phyloP scores from a whole-genome alignment of 495 filamentous ascomycete species.

The Hypoxylon fragiforme region DNA sequence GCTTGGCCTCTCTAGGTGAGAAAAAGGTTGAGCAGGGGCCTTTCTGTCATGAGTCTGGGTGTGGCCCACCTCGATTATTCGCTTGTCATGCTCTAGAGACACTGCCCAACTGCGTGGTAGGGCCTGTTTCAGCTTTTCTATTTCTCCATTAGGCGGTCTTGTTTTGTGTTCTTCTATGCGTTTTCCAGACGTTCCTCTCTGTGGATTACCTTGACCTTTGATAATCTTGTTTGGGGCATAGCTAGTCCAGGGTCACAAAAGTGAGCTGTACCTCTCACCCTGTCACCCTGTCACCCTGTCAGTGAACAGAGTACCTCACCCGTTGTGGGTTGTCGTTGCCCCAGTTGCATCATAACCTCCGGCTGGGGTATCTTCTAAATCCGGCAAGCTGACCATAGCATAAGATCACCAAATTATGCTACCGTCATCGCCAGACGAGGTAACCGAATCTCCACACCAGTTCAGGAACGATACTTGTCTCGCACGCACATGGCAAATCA shows the following conservation, averaged over 20 bases:
- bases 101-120: conserved; percentile 52
- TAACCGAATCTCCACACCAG: conserved; percentile 47
- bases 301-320: conserved; percentile 38
- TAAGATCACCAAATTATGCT: conserved; percentile 62
- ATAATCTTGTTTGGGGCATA: conserved; percentile 46
- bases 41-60: conserved; percentile 37
- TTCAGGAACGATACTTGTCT: conserved; percentile 55
- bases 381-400: conserved; percentile 56
- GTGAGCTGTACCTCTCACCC: conserved; percentile 29
- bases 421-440: conserved; percentile 53
- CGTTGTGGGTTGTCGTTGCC: conserved; percentile 47
- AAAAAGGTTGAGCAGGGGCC: conserved; percentile 38
- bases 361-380: conserved; percentile 54
- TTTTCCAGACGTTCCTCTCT: conserved; percentile 46
- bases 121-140: conserved; percentile 53
- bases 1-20: conserved; percentile 36
- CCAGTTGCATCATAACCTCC: conserved; percentile 54
- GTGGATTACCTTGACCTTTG: conserved; percentile 35
- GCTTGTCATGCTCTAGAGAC: conserved; percentile 49
- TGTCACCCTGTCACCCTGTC: conserved; percentile 41
- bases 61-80: conserved; percentile 43
- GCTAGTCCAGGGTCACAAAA: conserved; percentile 37
- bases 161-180: conserved; percentile 52
- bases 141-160: conserved; percentile 46
- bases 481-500: conserved; percentile 53